A percentile compares a stretch with the other conserved stretches of the same genome.
Conservation (phyloP, 768 basidiomycete genomes). For the Lactarius quietus region DNA sequence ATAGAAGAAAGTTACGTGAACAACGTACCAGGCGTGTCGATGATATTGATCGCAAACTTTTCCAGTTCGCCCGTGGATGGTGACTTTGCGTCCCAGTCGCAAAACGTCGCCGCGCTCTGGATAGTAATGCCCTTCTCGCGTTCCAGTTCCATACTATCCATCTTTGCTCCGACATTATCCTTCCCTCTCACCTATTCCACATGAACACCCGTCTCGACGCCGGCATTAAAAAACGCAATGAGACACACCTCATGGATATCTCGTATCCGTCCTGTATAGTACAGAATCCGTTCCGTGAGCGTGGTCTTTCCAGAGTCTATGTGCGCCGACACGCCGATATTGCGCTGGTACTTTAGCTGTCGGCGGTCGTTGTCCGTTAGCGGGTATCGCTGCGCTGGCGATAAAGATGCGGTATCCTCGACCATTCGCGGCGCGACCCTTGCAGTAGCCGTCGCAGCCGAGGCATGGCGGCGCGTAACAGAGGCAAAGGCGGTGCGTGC, state of each 20-base stretch:
- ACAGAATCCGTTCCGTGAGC: conserved; percentile 91
- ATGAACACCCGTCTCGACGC: neutral
- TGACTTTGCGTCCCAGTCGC: conserved; percentile 83
- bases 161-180: conserved; percentile 97
- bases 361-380: conserved; percentile 63
- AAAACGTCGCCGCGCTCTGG: conserved; percentile 97
- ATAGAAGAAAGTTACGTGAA: too few species aligned
- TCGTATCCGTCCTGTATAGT: conserved; percentile 91
- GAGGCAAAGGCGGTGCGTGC: neutral
- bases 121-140: conserved; percentile 99
- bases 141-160: conserved; percentile 99
- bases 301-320: conserved; percentile 99
- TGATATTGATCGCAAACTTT: conserved; percentile 95
- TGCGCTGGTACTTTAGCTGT: conserved; percentile 75
- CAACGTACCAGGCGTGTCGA: conserved; percentile 87
- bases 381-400: conserved; percentile 25
- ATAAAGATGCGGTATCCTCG: neutral
- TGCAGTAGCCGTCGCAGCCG: conserved; percentile 10
- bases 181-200: conserved; percentile 76
- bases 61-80: conserved; percentile 59
- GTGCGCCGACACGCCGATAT: conserved; percentile 94
- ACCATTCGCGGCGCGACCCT: neutral
- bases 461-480: conserved; percentile 10
- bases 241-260: conserved; percentile 91
- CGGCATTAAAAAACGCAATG: conserved; percentile 1